Evolutionary conservation across 2,329 filamentous ascomycete species (phyloP).

Genomic region (Neocatenulostroma microsporum): DNA sequence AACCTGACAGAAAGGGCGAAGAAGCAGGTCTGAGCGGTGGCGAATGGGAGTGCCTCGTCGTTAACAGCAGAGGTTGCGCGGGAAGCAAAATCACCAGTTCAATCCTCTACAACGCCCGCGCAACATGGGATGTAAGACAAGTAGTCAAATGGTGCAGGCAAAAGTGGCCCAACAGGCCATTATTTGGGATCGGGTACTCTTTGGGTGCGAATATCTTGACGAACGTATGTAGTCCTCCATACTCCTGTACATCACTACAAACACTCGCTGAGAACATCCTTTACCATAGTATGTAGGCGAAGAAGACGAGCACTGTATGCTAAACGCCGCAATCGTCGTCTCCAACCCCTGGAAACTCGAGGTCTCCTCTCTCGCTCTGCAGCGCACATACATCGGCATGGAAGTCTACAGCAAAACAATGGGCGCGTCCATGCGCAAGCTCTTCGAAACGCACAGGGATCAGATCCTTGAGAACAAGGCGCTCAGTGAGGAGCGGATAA

Average conservation of each 20-base stretch:
- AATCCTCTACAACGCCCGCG: slow-evolving; percentile 84
- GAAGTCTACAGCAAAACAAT: slow-evolving; percentile 64
- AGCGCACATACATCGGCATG: slow-evolving; percentile 56
- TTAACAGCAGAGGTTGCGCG: slow-evolving; percentile 89
- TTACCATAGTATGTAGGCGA: slow-evolving; percentile 71
- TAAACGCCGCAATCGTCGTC: slow-evolving; percentile 62
- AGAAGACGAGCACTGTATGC: slow-evolving; percentile 63
- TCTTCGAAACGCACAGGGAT: slow-evolving; percentile 62
- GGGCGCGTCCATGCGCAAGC: slow-evolving; percentile 61
- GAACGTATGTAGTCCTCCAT: slow-evolving; percentile 61
- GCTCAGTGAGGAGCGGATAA: slow-evolving; percentile 62
- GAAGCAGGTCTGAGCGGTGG: slow-evolving; percentile 40
- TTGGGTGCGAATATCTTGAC: slow-evolving; percentile 92
- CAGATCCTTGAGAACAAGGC: slow-evolving; percentile 62
- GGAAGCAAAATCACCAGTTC: slow-evolving; percentile 78
- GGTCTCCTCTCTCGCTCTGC: slow-evolving; percentile 55
- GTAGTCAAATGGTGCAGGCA: slow-evolving; percentile 65
- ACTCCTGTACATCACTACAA: slow-evolving; percentile 2
- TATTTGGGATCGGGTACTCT: slow-evolving; percentile 88
- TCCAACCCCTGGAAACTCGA: slow-evolving; percentile 79
- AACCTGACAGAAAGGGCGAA: slow-evolving; percentile 36
- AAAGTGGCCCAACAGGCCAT: slow-evolving; percentile 75
- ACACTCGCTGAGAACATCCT: slow-evolving; percentile 9
- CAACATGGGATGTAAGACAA: slow-evolving; percentile 90
- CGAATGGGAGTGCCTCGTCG: slow-evolving; percentile 77